These are phyloP conservation scores for Vaccinium darrowii DNA, from an alignment of 148 eudicot species.

Conservation along the genomic window DNA sequence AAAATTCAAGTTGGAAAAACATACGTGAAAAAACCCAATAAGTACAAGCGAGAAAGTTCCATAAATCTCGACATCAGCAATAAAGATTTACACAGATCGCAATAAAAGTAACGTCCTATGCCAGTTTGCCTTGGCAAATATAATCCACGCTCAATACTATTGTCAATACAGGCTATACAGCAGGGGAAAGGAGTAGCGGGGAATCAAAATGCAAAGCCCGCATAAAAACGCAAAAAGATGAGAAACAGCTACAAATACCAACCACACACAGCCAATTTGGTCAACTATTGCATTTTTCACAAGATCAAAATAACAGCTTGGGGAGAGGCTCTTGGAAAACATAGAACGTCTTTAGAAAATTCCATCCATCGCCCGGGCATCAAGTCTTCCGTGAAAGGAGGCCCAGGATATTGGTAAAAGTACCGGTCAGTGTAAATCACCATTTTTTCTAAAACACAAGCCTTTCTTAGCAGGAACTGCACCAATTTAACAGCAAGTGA, in stretches of 20 bases:
- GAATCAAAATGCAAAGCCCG: no score
- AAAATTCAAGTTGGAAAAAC: no score
- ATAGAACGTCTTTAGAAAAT: neutral
- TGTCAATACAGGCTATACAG: no score
- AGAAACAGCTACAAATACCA: neutral
- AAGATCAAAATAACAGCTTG: slow-evolving; percentile 3
- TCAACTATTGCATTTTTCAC: neutral
- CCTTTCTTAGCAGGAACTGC: slow-evolving; percentile 1
- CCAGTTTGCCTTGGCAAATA: no score
- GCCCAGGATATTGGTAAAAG: no score
- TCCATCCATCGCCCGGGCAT: neutral
- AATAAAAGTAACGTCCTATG: no score
- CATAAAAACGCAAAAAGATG: neutral
- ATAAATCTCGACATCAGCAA: no score
- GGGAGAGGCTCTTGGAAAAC: slow-evolving; percentile 11
- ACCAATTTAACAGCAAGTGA: neutral
- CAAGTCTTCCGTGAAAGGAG: neutral
- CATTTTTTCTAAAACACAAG: neutral
- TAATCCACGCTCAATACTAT: no score
- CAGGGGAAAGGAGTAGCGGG: no score
- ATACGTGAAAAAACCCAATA: no score
- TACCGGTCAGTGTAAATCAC: neutral
- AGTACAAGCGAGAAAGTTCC: no score
- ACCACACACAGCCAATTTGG: neutral
- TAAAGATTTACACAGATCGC: no score